A percentile compares a stretch with the other conserved stretches of the same genome.
Evolutionary conservation across 1,139 yeast species (phyloP).

Genomic region (Keqinozyma sinolaborantium): DNA sequence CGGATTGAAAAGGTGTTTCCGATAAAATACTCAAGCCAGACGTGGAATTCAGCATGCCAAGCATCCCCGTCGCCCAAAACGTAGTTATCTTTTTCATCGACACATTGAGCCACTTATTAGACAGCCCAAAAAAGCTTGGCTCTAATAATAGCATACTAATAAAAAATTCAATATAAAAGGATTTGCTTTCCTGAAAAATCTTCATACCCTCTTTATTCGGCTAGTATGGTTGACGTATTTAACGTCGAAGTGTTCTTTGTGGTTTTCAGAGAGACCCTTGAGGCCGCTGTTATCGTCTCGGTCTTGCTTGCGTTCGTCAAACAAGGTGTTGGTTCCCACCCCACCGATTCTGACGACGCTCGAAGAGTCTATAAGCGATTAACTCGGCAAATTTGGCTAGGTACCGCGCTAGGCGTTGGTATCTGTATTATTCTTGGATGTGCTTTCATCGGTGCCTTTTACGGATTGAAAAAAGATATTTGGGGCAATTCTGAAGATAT

Average conservation of each 20-base stretch:
- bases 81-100: no score
- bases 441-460: conserved; percentile 77
- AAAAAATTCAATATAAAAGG: no score
- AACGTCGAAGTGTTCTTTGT: conserved; percentile 67
- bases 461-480: conserved; percentile 67
- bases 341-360: conserved; percentile 21
- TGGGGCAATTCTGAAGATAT: conserved; percentile 83
- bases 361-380: conserved; percentile 53
- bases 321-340: conserved; percentile 60
- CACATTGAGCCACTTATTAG: no score
- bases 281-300: conserved; percentile 81
- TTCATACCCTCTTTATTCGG: background rate
- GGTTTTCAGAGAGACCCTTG: conserved; percentile 81
- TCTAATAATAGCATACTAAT: no score
- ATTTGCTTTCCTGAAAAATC: no score
- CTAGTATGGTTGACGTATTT: conserved; percentile 25
- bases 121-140: no score
- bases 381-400: conserved; percentile 71
- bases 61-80: no score
- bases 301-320: conserved; percentile 81
- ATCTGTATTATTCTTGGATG: conserved; percentile 74
- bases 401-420: conserved; percentile 63
- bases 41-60: no score
- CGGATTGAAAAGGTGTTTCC: no score
- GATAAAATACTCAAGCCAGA: no score